Percentiles rank a stretch among this genome's conserved stretches.
Evolutionary conservation across 805 yeast genomes (phyloP).

Genomic region (Teunomyces cretensis): DNA sequence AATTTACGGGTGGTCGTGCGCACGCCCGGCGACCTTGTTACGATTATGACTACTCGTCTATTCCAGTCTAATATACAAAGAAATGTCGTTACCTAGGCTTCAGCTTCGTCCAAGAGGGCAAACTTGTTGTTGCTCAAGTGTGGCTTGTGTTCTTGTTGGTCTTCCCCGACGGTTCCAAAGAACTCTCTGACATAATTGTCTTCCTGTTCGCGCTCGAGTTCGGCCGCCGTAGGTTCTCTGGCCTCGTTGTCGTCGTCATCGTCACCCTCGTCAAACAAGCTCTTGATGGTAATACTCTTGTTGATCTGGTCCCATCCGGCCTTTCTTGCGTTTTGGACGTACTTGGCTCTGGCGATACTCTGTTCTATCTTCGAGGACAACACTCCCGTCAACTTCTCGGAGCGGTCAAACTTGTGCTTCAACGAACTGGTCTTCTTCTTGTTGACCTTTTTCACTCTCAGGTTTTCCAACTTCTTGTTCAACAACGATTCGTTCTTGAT

Average conservation of each 20-base stretch:
- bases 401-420: constrained; percentile 45
- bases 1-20: not conserved
- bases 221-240: constrained; percentile 16
- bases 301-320: constrained; percentile 74
- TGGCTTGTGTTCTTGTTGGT: not conserved
- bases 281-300: constrained; percentile 38
- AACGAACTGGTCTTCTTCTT: constrained; percentile 32
- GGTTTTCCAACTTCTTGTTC: constrained; percentile 52
- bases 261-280: constrained; percentile 5
- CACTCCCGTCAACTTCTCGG: constrained; percentile 52
- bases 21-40: not conserved
- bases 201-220: constrained; percentile 34
- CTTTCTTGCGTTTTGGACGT: constrained; percentile 61
- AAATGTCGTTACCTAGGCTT: constrained; percentile 20
- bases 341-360: constrained; percentile 62
- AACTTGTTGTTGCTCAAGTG: constrained; percentile 22
- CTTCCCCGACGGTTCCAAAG: constrained; percentile 15
- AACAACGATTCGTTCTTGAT: constrained; percentile 64
- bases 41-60: not conserved
- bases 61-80: constrained; percentile 2
- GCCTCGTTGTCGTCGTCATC: constrained; percentile 6
- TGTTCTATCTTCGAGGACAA: constrained; percentile 62
- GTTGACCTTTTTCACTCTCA: constrained; percentile 26
- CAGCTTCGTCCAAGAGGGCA: constrained; percentile 40
- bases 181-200: constrained; percentile 36